Conservation (phyloP, 2,329 filamentous ascomycete genomes). For the Salinomyces thailandicus region DNA sequence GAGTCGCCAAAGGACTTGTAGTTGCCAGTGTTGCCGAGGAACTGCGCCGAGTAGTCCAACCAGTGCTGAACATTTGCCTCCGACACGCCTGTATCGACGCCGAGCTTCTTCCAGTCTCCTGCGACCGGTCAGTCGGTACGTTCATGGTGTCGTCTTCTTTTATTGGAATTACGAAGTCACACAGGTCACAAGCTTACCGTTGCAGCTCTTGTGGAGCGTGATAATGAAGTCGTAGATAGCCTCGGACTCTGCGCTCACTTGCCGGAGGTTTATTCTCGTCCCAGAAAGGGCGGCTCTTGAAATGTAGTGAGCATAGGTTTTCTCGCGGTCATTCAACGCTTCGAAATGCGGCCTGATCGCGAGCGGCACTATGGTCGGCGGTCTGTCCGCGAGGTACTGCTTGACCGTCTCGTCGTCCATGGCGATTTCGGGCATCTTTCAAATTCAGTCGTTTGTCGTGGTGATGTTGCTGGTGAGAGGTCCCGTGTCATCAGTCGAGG, state of each 20-base stretch:
- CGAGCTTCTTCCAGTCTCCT: constrained; percentile 40
- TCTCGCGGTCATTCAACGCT: constrained; percentile 57
- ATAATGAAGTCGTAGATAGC: constrained; percentile 46
- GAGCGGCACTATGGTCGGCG: constrained; percentile 76
- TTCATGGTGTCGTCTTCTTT: no score
- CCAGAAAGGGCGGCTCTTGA: constrained; percentile 48
- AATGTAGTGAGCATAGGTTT: constrained; percentile 46
- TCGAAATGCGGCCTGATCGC: constrained; percentile 92
- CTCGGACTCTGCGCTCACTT: constrained; percentile 43
- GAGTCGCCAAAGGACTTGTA: constrained; percentile 43
- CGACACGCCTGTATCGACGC: constrained; percentile 33
- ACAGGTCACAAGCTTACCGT: constrained; percentile 15
- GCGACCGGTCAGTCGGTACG: constrained; percentile 7
- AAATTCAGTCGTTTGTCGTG: no score
- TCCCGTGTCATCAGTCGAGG: no score
- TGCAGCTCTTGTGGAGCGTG: constrained; percentile 36
- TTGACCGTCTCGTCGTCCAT: constrained; percentile 38
- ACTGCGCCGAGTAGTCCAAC: constrained; percentile 35
- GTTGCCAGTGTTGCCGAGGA: constrained; percentile 46
- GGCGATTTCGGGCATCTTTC: constrained; percentile 12
- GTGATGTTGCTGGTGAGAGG: no score
- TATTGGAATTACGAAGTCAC: not conserved
- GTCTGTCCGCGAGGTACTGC: constrained; percentile 84
- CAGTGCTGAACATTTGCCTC: constrained; percentile 31
- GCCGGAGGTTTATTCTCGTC: constrained; percentile 42